Base-by-base conservation (phyloP, 1,139 yeast species). In the Scheffersomyces segobiensis region DNA sequence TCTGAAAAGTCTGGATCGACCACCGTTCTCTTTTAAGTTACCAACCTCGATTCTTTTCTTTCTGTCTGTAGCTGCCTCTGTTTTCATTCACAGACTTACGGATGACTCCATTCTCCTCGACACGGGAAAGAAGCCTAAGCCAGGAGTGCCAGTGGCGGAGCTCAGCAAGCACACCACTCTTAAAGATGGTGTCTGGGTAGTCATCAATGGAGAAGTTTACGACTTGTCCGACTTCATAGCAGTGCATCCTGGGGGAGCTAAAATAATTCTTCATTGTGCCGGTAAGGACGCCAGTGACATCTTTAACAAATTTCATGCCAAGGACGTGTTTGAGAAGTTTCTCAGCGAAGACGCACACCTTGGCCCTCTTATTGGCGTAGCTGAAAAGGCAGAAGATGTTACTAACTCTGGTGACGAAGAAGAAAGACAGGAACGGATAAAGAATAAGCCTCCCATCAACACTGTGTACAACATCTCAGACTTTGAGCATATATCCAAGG, bases 401-500 rank as follows among this genome's bases (percentile, higher is more conserved):
- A 62, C 67, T 4, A 62, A 55, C n/a, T 49, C 46, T 5, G 59
- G 52, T 26, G 63, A 57, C 14, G 62, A 59, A 12, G 56, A 50
- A 12, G 53, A 53, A 12, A 46, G 55, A 22, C 53, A 20, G 8
- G 59, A 59, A 19, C 52, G 52, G 48, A 57, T 64, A 49, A 69
- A 67, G 26, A 63, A 70, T 52, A 72, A 68, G 48, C 81, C 81
- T 4, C 67, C 74, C 1, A 57, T 77, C 17, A 60, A 67, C 6
- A 63, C 67, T 42, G 70, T 75, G 46, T 72, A 71, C 57, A 73
- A 71, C 49, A 55, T 75, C 46, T 64, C 69, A 18, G 79, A 75
- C 59, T 75, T 75, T 58, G 77, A 75, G 64, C 66, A 65, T 49
- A 70, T 73, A 48, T 78, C 78, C 10, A 66, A 66, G 48, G 65